phyloP scores from a whole-genome alignment of 2,329 filamentous ascomycete species.

The Phaeomoniella chlamydospora region DNA sequence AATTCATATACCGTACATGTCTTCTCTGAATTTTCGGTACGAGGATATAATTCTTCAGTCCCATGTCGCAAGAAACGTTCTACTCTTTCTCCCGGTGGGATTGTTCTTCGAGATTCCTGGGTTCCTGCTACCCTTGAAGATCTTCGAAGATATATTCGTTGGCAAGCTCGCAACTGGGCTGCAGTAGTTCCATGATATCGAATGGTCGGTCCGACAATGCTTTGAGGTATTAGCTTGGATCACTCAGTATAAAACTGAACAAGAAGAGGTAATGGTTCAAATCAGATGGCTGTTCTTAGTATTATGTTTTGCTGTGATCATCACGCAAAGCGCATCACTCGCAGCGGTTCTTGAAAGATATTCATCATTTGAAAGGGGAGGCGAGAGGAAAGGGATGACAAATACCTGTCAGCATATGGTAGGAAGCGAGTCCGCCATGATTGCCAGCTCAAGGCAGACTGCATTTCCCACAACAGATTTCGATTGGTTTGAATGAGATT shows the following conservation, averaged over 20 bases:
- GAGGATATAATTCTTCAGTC: background rate
- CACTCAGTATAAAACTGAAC: background rate
- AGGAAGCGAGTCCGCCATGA: conserved; percentile 14
- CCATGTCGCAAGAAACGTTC: background rate
- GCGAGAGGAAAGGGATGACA: conserved; percentile 1
- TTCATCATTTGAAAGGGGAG: conserved; percentile 24
- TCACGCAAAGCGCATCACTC: conserved; percentile 34
- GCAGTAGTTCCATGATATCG: background rate
- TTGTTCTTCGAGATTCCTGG: background rate
- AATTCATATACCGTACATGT: conserved; percentile 14
- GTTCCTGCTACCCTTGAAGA: background rate
- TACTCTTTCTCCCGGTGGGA: background rate
- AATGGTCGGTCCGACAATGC: background rate
- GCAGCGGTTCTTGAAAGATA: conserved; percentile 51
- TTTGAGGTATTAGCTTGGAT: background rate
- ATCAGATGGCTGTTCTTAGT: conserved; percentile 1
- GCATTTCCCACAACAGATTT: conserved; percentile 19
- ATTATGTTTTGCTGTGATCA: conserved; percentile 1
- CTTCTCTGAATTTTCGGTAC: background rate
- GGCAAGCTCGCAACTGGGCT: background rate
- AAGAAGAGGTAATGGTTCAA: background rate
- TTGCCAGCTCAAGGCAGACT: conserved; percentile 21
- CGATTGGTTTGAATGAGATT: background rate
- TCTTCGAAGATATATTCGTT: background rate
- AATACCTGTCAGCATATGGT: conserved; percentile 17